A percentile compares a stretch with the other conserved stretches of the same genome.
These are phyloP conservation scores for Tulasnella sp. DNA, from an alignment of 768 basidiomycete genomes.

Conservation along the genomic window DNA sequence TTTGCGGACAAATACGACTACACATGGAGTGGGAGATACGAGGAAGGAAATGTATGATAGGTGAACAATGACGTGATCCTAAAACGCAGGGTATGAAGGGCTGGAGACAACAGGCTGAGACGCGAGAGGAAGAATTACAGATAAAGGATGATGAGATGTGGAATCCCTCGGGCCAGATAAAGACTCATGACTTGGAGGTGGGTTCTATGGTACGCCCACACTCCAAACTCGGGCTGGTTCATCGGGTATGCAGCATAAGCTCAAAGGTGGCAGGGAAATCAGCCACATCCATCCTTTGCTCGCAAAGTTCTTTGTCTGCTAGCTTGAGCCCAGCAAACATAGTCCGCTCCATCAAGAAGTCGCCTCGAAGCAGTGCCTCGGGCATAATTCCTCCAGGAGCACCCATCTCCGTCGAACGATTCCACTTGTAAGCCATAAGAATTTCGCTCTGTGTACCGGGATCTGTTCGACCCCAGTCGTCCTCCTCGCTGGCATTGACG, in stretches of 20 bases:
- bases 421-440: conserved; percentile 20
- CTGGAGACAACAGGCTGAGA: background rate
- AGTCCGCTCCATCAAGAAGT: conserved; percentile 20
- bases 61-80: background rate
- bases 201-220: background rate
- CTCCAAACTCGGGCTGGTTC: background rate
- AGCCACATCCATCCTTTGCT: conserved; percentile 15
- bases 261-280: conserved; percentile 17
- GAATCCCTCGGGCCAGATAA: background rate
- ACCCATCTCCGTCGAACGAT: conserved; percentile 19
- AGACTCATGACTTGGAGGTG: background rate
- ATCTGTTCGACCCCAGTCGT: conserved; percentile 14
- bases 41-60: background rate
- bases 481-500: conserved; percentile 13
- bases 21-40: background rate
- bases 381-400: conserved; percentile 21
- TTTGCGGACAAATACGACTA: background rate
- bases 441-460: conserved; percentile 19
- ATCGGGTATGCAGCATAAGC: conserved; percentile 16
- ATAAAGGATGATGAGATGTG: background rate
- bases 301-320: conserved; percentile 16
- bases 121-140: background rate
- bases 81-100: background rate
- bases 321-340: conserved; percentile 21
- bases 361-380: conserved; percentile 12